A percentile compares a stretch with the other conserved stretches of the same genome.
Evolutionary conservation across 2,329 filamentous ascomycete genomes (phyloP).

Genomic region (Exophiala mesophila): DNA sequence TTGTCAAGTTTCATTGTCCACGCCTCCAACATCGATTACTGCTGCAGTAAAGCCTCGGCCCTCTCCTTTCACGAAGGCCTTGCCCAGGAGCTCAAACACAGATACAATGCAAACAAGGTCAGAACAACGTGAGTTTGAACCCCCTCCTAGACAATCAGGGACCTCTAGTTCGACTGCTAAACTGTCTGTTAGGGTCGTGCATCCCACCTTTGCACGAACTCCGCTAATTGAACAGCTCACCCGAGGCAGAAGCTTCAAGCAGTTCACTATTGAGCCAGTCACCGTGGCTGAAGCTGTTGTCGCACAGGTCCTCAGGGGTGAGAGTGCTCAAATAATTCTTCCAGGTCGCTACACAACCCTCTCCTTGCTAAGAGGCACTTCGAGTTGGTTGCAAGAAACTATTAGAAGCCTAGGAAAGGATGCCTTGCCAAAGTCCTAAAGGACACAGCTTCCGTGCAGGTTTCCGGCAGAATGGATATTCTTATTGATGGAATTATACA

Average conservation of each 20-base stretch:
- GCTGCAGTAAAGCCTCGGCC: conserved; percentile 60
- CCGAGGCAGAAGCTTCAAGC: conserved; percentile 49
- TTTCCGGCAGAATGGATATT: too few species aligned
- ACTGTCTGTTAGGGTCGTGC: conserved; percentile 5
- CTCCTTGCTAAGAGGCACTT: not conserved
- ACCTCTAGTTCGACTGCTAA: conserved; percentile 53
- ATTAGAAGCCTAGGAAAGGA: too few species aligned
- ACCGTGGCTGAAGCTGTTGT: conserved; percentile 61
- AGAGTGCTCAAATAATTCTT: conserved; percentile 11
- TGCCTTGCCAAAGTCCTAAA: too few species aligned
- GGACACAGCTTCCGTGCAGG: too few species aligned
- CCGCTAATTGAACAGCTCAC: conserved; percentile 43
- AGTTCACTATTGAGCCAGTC: not conserved
- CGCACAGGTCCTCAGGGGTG: conserved; percentile 36
- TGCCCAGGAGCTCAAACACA: not conserved
- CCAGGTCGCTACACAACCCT: conserved; percentile 1
- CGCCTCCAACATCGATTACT: conserved; percentile 63
- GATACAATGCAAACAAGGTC: conserved; percentile 1
- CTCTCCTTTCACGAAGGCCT: conserved; percentile 61
- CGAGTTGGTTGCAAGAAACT: conserved; percentile 13
- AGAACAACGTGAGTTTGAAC: conserved; percentile 2
- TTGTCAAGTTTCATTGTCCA: conserved; percentile 56
- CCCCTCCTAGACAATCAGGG: conserved; percentile 41
- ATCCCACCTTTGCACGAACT: conserved; percentile 9
- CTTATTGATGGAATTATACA: too few species aligned